Percentiles rank a stretch among this genome's conserved stretches.
phyloP scores from a whole-genome alignment of 1,284 basidiomycete genomes.

The Cystobasidiaceae sp. region DNA sequence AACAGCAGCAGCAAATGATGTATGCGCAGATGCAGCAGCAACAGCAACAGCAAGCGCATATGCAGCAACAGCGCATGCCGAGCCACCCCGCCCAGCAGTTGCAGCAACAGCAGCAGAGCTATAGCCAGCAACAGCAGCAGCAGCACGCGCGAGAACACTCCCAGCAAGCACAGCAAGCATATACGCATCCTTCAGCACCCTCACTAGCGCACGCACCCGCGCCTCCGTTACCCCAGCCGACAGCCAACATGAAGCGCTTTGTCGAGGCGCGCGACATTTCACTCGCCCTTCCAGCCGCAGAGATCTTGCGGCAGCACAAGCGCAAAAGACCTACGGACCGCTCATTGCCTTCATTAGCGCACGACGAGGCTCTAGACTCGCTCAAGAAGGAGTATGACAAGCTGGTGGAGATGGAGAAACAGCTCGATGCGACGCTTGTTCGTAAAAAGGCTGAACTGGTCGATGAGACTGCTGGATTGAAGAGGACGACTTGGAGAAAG shows the following conservation, averaged over 20 bases:
- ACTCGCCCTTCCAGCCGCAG: constrained; percentile 2
- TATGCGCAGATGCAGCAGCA: neutral
- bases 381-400: constrained; percentile 59
- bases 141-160: too few relatives aligned
- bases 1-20: neutral
- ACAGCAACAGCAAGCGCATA: constrained; percentile 1
- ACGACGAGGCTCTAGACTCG: constrained; percentile 14
- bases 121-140: too few relatives aligned
- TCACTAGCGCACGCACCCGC: neutral
- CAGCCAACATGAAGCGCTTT: neutral
- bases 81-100: too few relatives aligned
- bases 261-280: neutral
- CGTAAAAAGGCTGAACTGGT: constrained; percentile 86
- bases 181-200: neutral
- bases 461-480: constrained; percentile 58
- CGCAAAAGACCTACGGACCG: constrained; percentile 23
- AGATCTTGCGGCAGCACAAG: constrained; percentile 23
- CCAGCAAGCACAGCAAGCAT: neutral
- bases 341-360: constrained; percentile 6
- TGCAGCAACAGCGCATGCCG: too few relatives aligned
- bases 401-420: constrained; percentile 79
- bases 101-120: too few relatives aligned
- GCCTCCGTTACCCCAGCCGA: neutral
- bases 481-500: constrained; percentile 14
- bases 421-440: constrained; percentile 89